Conservation (phyloP, 176 grass and related monocot genomes). For the Hsuehochloa calcarea region DNA sequence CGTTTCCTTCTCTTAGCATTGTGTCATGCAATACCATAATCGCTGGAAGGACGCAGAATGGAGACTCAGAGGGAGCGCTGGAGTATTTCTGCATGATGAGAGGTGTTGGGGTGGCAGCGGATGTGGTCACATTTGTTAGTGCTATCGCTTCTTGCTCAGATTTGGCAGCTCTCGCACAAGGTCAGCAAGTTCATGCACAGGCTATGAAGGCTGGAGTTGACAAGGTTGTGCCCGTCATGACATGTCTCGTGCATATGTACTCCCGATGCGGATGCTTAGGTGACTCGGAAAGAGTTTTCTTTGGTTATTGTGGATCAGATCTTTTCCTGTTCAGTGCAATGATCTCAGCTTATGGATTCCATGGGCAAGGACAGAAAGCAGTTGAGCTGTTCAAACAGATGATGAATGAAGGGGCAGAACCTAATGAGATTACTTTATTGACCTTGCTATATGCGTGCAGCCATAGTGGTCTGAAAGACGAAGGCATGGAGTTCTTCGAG, state of each 20-base stretch:
- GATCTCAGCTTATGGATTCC: constrained; percentile 67
- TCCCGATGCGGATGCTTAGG: constrained; percentile 60
- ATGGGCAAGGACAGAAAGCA: constrained; percentile 53
- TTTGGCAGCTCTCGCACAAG: constrained; percentile 59
- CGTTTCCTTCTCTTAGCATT: constrained; percentile 38
- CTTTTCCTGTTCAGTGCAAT: constrained; percentile 55
- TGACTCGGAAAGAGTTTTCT: constrained; percentile 45
- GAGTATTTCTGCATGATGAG: constrained; percentile 68
- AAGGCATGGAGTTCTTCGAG: constrained; percentile 50
- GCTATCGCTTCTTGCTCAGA: constrained; percentile 56
- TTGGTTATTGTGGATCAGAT: constrained; percentile 39
- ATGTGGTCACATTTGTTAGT: constrained; percentile 56
- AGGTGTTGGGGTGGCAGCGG: constrained; percentile 35
- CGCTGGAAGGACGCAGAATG: constrained; percentile 61
- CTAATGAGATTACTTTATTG: constrained; percentile 71
- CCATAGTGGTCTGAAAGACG: constrained; percentile 67
- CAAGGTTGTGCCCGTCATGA: constrained; percentile 39
- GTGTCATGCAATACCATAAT: constrained; percentile 62
- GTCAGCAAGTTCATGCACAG: constrained; percentile 55
- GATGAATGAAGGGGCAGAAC: constrained; percentile 30
- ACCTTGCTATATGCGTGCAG: constrained; percentile 73
- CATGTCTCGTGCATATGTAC: constrained; percentile 70
- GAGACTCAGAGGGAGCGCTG: constrained; percentile 53
- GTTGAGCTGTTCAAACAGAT: constrained; percentile 58
- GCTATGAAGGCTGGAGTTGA: constrained; percentile 48